phyloP scores from a whole-genome alignment of 2,329 filamentous ascomycete species.

The Chalara sp. region DNA sequence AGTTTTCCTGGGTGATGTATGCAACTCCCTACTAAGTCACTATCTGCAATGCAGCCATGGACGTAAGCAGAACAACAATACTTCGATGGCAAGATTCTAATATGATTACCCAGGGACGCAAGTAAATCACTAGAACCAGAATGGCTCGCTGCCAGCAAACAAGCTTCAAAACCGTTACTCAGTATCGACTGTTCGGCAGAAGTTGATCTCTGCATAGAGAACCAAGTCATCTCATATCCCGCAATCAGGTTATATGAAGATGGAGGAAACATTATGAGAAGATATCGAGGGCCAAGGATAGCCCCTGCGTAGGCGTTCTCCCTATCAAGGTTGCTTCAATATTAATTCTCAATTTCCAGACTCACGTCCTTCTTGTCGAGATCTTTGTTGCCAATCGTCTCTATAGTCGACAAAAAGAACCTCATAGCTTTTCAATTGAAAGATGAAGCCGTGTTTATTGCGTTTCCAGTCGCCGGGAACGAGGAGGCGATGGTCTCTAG shows the following conservation, averaged over 20 bases:
- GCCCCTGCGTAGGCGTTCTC: constrained; percentile 28
- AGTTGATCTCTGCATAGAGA: constrained; percentile 33
- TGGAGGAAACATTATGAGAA: constrained; percentile 25
- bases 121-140: constrained; percentile 14
- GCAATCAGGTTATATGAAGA: constrained; percentile 37
- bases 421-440: constrained; percentile 27
- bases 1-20: too few relatives aligned
- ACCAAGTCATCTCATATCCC: constrained; percentile 38
- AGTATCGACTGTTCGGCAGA: constrained; percentile 36
- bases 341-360: too few relatives aligned
- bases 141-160: constrained; percentile 14
- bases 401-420: constrained; percentile 23
- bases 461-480: constrained; percentile 27
- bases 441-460: constrained; percentile 39
- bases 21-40: too few relatives aligned
- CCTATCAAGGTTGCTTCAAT: too few relatives aligned
- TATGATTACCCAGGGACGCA: constrained; percentile 5
- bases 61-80: constrained; percentile 5
- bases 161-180: constrained; percentile 19
- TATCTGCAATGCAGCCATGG: constrained; percentile 6
- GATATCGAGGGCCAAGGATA: constrained; percentile 38
- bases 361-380: constrained; percentile 27
- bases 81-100: too few relatives aligned
- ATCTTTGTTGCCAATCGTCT: constrained; percentile 22
- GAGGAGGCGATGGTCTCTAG: constrained; percentile 20